Evolutionary conservation across 2,329 filamentous ascomycete genomes (phyloP), one percentile per base, ranked within the genome.

Genomic region (Ophiostoma perfectum): DNA sequence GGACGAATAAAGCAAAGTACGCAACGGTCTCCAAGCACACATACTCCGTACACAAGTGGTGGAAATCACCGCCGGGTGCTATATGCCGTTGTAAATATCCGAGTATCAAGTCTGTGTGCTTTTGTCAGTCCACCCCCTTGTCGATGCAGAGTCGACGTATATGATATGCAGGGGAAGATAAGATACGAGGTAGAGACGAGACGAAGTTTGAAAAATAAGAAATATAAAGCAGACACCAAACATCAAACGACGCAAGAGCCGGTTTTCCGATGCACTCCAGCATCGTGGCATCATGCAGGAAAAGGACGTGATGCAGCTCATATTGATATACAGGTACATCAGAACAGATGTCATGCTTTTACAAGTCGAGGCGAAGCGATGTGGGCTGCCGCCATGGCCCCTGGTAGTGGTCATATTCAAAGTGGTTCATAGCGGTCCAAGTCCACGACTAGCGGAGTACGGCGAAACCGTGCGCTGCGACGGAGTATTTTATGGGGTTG

Each of bases 401-500:
- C 27, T 27, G 27, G 27, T 27, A 27, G 27, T 27, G 27, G 27
- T 27, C 27, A n/a, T n/a, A n/a, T n/a, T n/a, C n/a, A n/a, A n/a
- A 27, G 27, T 27, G 27, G 27, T 27, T 2, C 27, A 27, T 27
- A 27, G 27, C 27, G 27, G 27, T 27, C 2, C 2, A 27, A 27
- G 27, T 27, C 27, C 27, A 27, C 27, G 27, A 27, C 27, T 27
- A 2, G 27, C 49, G 7, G 49, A 12, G 18, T 11, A 27, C 49
- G 49, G 49, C 49, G 49, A 55, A 18, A 55, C 18, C 49, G 49
- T 27, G 8, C 49, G 14, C 49, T 14, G 9, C 9, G 49, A 47
- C 18, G 18, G 49, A 55, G 49, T 55, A 55, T 55, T 49, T 55
- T 55, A 36, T 55, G 49, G 49, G 45, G 49, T 55, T 55, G n/a